Evolutionary conservation across 371 early-diverging fungal genomes (phyloP).

Genomic region (Mortierella polycephala): DNA sequence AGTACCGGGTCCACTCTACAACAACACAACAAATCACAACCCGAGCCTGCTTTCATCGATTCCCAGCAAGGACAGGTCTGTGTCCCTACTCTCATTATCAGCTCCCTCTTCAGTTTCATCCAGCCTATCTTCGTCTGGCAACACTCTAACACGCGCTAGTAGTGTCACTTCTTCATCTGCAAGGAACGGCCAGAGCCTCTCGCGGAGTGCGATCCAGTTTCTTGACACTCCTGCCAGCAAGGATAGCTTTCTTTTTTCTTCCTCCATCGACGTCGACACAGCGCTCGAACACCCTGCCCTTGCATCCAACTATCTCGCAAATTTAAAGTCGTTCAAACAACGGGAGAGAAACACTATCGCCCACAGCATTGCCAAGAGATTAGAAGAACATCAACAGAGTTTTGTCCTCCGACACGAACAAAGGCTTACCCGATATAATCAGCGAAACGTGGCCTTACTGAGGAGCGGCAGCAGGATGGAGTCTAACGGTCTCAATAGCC

Average conservation of each 20-base stretch:
- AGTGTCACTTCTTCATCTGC: slow-evolving; percentile 34
- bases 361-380: slow-evolving; percentile 28
- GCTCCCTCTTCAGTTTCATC: slow-evolving; percentile 35
- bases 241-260: slow-evolving; percentile 58
- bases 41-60: slow-evolving; percentile 20
- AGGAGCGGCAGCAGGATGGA: slow-evolving; percentile 23
- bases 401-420: slow-evolving; percentile 58
- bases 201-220: slow-evolving; percentile 15
- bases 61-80: slow-evolving; percentile 24
- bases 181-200: slow-evolving; percentile 19
- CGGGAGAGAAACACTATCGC: slow-evolving; percentile 59
- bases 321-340: slow-evolving; percentile 60
- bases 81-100: slow-evolving; percentile 28
- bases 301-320: slow-evolving; percentile 62
- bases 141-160: slow-evolving; percentile 43
- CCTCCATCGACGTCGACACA: slow-evolving; percentile 64
- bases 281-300: slow-evolving; percentile 64
- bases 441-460: slow-evolving; percentile 18
- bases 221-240: slow-evolving; percentile 55
- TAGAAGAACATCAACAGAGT: slow-evolving; percentile 55
- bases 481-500: slow-evolving; percentile 7
- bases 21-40: slow-evolving; percentile 10
- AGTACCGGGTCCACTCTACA: not conserved
- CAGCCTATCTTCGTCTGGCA: slow-evolving; percentile 41
- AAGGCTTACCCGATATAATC: slow-evolving; percentile 16